These are phyloP conservation scores for Trapa incisa DNA, from an alignment of 345 rosid genomes.

Conservation along the genomic window DNA sequence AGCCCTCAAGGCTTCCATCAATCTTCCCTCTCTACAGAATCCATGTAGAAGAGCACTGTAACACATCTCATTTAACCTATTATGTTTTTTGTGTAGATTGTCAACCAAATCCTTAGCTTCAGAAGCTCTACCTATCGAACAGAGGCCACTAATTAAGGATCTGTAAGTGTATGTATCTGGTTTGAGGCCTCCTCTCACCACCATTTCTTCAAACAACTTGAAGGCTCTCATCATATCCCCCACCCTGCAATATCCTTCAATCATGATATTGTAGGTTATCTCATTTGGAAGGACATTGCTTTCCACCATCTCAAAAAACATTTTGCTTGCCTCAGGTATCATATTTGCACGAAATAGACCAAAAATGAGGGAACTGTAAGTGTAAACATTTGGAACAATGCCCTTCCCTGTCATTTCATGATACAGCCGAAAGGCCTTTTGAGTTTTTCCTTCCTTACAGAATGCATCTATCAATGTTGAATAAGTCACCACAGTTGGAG, in stretches of 20 bases:
- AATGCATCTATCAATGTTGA: constrained; percentile 65
- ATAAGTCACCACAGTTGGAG: constrained; percentile 68
- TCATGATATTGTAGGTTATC: constrained; percentile 77
- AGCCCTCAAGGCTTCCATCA: constrained; percentile 49
- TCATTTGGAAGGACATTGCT: constrained; percentile 49
- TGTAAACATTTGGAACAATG: constrained; percentile 49
- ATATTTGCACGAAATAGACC: constrained; percentile 51
- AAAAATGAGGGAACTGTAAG: constrained; percentile 57
- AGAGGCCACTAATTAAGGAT: constrained; percentile 69
- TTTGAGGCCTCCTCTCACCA: constrained; percentile 37
- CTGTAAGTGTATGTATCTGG: constrained; percentile 82
- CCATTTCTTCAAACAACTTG: constrained; percentile 53
- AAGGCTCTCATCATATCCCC: constrained; percentile 54
- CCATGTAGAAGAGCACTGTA: constrained; percentile 67
- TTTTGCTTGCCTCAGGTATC: constrained; percentile 42
- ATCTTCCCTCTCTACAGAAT: constrained; percentile 69
- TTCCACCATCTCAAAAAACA: constrained; percentile 54
- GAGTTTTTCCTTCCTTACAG: constrained; percentile 44
- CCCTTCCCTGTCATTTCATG: constrained; percentile 81
- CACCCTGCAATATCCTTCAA: constrained; percentile 54
- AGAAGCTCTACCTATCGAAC: constrained; percentile 42
- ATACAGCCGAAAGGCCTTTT: constrained; percentile 56
- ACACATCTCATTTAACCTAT: constrained; percentile 69
- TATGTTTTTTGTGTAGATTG: constrained; percentile 40
- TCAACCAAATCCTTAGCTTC: constrained; percentile 69